Base-by-base conservation (phyloP, 179 eudicot genomes). In the Spinacia oleracea region DNA sequence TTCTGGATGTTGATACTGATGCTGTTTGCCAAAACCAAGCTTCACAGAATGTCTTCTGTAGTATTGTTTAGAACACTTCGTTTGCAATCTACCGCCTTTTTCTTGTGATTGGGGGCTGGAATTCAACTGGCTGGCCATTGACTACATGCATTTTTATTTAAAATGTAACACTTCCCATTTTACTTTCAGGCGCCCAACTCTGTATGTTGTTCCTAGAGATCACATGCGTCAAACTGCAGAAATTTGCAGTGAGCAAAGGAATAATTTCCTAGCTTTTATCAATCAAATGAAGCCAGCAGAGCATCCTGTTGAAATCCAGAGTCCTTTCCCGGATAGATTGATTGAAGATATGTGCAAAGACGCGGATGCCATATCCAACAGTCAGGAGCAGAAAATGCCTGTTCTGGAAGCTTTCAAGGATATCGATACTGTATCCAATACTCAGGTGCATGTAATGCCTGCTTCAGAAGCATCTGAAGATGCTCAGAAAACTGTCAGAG, bases 181-280 rank as follows among this genome's bases (percentile, higher is more conserved):
- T 40, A 10, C 16, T 79, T 86, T 75, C 89, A 93, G 99, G 88
- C 84, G 88, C 11, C 99, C 99, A 72, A 96, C 99, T 20, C 98
- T 96, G 5, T 87, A 85, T 73, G 96, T 94, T 31, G 85, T 96
- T 71, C 98, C 96, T 46, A 90, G 97, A 86, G 97, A 96, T 79
- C 96, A 91, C 83, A 85, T 92, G 63, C 77, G 86, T 71, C 87
- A 87, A 83, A 89, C 81, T 87, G 88, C 92, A 38, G 89, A 91
- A 43, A 88, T 89, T 53, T 89, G 89, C 86, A 91, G 86, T 72
- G 88, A 92, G 72, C 92, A 93, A 73, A 89, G 91, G 76, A 90
- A 86, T 70, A 83, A 86, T 73, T 94, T 94, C 81, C 89, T 91
- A 45, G 96, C 91, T 75, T 83, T 93, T 69, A 87, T 93, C 71